Percentiles rank a stretch among this genome's conserved stretches.
Evolutionary conservation across 768 basidiomycete genomes (phyloP).

Genomic region (Leucocoprinus leucothites): DNA sequence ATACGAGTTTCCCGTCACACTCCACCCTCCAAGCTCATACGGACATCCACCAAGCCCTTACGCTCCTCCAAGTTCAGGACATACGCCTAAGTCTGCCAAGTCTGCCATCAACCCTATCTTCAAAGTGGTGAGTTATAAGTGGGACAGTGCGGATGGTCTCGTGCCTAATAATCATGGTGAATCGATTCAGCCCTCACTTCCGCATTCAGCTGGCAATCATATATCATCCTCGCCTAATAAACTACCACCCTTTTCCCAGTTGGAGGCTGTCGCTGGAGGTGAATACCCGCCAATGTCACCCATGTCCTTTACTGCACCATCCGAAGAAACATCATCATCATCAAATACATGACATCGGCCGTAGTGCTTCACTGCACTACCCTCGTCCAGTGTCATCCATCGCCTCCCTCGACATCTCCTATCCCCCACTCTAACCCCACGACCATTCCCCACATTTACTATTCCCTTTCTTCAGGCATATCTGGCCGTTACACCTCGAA

Average conservation of each 20-base stretch:
- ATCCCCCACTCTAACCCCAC: not conserved
- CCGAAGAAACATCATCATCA: slow-evolving; percentile 36
- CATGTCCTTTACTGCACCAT: slow-evolving; percentile 59
- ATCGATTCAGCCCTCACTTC: slow-evolving; percentile 49
- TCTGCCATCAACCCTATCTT: slow-evolving; percentile 84
- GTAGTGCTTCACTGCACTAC: slow-evolving; percentile 16
- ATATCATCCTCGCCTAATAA: slow-evolving; percentile 28
- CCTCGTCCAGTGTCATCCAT: slow-evolving; percentile 11
- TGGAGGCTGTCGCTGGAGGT: slow-evolving; percentile 81
- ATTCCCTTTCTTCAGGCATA: slow-evolving; percentile 14
- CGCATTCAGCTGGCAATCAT: slow-evolving; percentile 41
- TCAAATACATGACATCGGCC: slow-evolving; percentile 26
- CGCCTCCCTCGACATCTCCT: not conserved
- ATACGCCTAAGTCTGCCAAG: slow-evolving; percentile 63
- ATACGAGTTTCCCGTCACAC: slow-evolving; percentile 32
- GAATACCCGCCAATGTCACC: slow-evolving; percentile 72
- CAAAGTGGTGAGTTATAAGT: slow-evolving; percentile 75
- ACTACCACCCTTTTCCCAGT: slow-evolving; percentile 75
- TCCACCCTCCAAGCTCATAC: slow-evolving; percentile 39
- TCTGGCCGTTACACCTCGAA: slow-evolving; percentile 10
- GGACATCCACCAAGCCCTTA: slow-evolving; percentile 49
- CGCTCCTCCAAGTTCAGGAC: slow-evolving; percentile 59
- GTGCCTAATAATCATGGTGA: slow-evolving; percentile 32
- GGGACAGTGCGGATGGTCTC: slow-evolving; percentile 33
- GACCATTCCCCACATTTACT: slow-evolving; percentile 16